Conservation (phyloP, 2,329 filamentous ascomycete genomes). For the Pseudocercospora fuligena region DNA sequence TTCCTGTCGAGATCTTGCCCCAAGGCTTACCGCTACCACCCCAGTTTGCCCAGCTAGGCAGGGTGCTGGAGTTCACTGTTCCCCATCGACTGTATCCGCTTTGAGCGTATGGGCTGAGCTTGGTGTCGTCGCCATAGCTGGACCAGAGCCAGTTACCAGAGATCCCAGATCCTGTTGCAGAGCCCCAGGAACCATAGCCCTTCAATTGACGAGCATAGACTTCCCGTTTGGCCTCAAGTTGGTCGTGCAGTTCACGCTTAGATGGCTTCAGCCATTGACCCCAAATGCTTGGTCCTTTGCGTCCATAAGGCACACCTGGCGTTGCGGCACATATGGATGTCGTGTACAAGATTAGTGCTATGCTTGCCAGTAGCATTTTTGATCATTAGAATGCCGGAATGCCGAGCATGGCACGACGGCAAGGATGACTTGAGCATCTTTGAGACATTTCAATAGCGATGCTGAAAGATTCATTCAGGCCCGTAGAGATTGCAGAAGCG, state of each 20-base stretch:
- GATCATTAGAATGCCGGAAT: background rate
- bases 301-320: background rate
- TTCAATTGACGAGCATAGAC: background rate
- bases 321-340: background rate
- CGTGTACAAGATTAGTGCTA: background rate
- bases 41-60: background rate
- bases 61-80: background rate
- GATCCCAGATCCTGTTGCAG: background rate
- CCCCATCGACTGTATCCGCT: background rate
- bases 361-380: background rate
- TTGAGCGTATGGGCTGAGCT: background rate
- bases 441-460: background rate
- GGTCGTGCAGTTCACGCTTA: background rate
- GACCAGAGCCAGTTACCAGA: background rate
- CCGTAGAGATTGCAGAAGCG: background rate
- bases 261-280: background rate
- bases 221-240: background rate
- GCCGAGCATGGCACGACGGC: background rate
- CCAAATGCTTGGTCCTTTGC: background rate
- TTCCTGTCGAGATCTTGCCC: background rate
- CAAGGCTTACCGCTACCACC: background rate
- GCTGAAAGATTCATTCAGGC: background rate
- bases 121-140: conserved; percentile 4
- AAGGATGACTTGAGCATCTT: background rate
- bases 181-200: background rate